Evolutionary conservation across 2,329 filamentous ascomycete genomes (phyloP).

Genomic region (Zasmidium citrigriseum): DNA sequence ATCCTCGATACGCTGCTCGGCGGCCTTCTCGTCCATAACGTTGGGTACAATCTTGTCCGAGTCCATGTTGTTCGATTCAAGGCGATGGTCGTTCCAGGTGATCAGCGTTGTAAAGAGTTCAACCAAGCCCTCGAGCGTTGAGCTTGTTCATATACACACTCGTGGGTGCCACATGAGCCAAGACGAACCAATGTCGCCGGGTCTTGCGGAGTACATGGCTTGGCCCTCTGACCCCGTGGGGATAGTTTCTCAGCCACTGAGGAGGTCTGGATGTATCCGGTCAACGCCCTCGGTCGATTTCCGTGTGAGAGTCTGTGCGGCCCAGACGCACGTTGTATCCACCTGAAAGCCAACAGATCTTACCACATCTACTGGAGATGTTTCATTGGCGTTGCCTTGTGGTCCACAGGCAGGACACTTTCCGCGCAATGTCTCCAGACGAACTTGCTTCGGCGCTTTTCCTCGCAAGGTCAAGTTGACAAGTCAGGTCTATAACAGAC

Average conservation of each 20-base stretch:
- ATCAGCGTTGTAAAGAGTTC: no score
- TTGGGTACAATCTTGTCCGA: neutral
- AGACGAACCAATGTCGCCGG: neutral
- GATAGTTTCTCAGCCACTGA: neutral
- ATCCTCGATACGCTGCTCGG: conserved; percentile 1
- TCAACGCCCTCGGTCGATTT: neutral
- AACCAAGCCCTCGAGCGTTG: neutral
- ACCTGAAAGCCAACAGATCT: no score
- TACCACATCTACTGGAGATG: no score
- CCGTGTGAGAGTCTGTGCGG: neutral
- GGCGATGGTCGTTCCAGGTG: no score
- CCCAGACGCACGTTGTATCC: no score
- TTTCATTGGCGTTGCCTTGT: no score
- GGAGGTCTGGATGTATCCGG: neutral
- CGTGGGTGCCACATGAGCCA: neutral
- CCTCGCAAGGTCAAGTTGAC: no score
- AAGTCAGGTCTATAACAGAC: no score
- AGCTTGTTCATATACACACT: neutral
- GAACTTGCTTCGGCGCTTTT: no score
- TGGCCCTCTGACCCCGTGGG: neutral
- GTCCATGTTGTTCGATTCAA: no score
- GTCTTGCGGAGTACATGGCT: neutral
- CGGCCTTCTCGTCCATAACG: neutral
- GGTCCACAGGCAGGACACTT: neutral
- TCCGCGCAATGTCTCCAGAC: neutral